Conservation (phyloP, 2,329 filamentous ascomycete species). For the Ophiosphaerella herpotricha region DNA sequence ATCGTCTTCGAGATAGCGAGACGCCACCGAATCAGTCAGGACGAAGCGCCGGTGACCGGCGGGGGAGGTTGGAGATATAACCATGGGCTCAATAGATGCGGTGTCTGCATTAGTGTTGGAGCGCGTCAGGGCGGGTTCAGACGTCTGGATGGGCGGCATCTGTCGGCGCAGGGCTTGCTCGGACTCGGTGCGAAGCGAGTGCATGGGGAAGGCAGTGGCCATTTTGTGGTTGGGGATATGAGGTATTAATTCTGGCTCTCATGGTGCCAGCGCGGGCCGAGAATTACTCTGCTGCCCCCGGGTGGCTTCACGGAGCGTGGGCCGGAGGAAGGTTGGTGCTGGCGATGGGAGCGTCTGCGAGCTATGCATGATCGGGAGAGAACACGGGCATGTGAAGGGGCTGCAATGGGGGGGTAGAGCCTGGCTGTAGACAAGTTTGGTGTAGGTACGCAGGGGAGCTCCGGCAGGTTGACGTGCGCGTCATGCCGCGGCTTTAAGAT, state of each 20-base stretch:
- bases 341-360: conserved; percentile 4
- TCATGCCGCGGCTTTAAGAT: conserved; percentile 20
- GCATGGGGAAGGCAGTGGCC: conserved; percentile 24
- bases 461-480: conserved; percentile 2
- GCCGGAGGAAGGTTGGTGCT: conserved; percentile 4
- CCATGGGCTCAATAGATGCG: conserved; percentile 14
- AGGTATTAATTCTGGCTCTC: conserved; percentile 6
- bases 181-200: conserved; percentile 20
- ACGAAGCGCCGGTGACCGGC: conserved; percentile 62
- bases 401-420: not conserved
- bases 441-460: not conserved
- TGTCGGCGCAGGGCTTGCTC: conserved; percentile 37
- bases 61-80: conserved; percentile 27
- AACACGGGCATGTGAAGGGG: conserved; percentile 7
- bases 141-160: conserved; percentile 31
- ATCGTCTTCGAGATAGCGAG: conserved; percentile 81
- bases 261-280: conserved; percentile 26
- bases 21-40: conserved; percentile 68
- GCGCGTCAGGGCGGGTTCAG: conserved; percentile 17
- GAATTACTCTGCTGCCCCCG: conserved; percentile 21
- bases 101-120: conserved; percentile 19
- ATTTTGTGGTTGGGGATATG: conserved; percentile 9
- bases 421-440: not conserved
- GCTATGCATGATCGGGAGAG: conserved; percentile 22
- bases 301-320: conserved; percentile 11